Base-by-base conservation (phyloP, 1,139 yeast genomes). In the Diutina scorzettiae region DNA sequence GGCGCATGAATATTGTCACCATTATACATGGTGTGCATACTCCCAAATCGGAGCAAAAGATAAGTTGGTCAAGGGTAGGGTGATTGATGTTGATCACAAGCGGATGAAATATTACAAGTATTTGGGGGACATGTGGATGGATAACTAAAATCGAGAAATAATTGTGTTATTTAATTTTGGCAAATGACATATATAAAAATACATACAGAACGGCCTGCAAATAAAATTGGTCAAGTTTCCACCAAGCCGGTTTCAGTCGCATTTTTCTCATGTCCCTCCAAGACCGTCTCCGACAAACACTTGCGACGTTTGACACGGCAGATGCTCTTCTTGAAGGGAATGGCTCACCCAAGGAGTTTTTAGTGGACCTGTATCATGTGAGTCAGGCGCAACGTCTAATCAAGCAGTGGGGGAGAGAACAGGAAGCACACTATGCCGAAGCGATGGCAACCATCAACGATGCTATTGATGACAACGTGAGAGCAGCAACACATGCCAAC, bases 1-100 rank as follows among this genome's bases (percentile, higher is more conserved):
- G 19, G 50, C 58, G 54, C 45, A 58, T 18, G 53, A 52, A 14
- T 63, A 62, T 46, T 64, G 69, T 47, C 46, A 52, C 40, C 62
- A 62, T 3, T 64, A 64, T 45, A 58, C 62, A 5, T 64, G 68
- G 68, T 64, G 69, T 51, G 68, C 60, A 2, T 62, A 62, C 45
- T 60, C 64, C 11, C 55, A 56, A 42, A 54, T 62, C 23, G 69
- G 67, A 2, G 59, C 58, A 9, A 21, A 17, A 5, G n/a, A 34
- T 9, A 34, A 34, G 3, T 6, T 3, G 18, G 28, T 14, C 12
- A 14, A 19, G 9, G 39, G 39, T 7, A 23, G 17, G 12, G 27
- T 34, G 8, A 11, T 34, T 12, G 20, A 21, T 4, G 21, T 34
- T 23, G 17, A n/a, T 20, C n/a, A 9, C 12, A n/a, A 34, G 8